phyloP scores from a whole-genome alignment of 2,329 filamentous ascomycete species.

The Diaporthe citri region DNA sequence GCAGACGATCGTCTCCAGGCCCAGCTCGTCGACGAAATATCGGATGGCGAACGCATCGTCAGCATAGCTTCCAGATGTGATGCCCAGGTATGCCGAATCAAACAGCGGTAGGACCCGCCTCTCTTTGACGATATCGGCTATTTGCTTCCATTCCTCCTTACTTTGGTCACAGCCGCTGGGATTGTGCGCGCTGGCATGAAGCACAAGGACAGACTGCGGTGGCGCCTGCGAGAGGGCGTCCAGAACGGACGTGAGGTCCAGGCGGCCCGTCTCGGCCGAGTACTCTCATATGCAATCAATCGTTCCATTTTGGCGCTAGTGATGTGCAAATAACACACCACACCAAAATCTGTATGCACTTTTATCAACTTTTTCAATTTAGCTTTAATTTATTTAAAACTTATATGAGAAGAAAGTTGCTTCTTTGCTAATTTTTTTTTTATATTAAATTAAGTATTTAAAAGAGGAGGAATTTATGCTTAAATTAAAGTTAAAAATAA shows the following conservation, averaged over 20 bases:
- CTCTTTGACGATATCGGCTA: slow-evolving; percentile 44
- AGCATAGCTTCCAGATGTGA: slow-evolving; percentile 47
- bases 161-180: slow-evolving; percentile 57
- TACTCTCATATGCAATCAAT: no score
- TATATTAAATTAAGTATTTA: no score
- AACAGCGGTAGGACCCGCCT: slow-evolving; percentile 48
- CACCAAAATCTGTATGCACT: no score
- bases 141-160: slow-evolving; percentile 48
- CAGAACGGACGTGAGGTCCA: slow-evolving; percentile 51
- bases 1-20: slow-evolving; percentile 65
- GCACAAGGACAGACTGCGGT: slow-evolving; percentile 47
- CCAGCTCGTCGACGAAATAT: slow-evolving; percentile 49
- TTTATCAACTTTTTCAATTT: no score
- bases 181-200: slow-evolving; percentile 59
- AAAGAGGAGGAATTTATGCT: no score
- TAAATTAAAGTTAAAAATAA: no score
- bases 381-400: no score
- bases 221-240: slow-evolving; percentile 46
- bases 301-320: no score
- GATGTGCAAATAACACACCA: no score
- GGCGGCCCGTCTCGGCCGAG: slow-evolving; percentile 48
- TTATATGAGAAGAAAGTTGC: no score
- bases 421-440: no score
- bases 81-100: slow-evolving; percentile 50
- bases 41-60: slow-evolving; percentile 49